Base-by-base conservation (phyloP, 2,329 filamentous ascomycete genomes). In the Aureobasidium mangrovei region DNA sequence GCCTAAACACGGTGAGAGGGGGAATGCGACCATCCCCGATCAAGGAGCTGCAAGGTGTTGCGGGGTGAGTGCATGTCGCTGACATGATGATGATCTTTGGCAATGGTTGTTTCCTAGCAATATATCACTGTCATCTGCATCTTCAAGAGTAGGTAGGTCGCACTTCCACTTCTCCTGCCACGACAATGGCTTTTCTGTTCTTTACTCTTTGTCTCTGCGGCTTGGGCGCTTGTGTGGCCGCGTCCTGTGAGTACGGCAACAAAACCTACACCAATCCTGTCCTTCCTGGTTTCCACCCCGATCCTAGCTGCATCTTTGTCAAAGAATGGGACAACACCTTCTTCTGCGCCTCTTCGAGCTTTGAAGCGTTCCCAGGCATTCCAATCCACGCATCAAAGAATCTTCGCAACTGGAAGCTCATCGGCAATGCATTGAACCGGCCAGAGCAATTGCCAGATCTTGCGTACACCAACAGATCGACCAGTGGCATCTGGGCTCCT, bases 281-380 rank as follows among this genome's bases (percentile, higher is more conserved):
- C 29, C 58, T 77, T 2, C 70, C 74, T 3, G 74, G 73, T 12
- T 76, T 71, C 51, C 67, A 73, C 48, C 70, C 74, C 0, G 73
- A 76, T 57, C 73, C 74, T 1, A 72, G 68, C 42, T 73, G 73
- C 55, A 68, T 72, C 31, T 67, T 69, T 38, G 70, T 75, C 3
- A 60, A 64, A 2, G 62, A 69, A 31, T 65, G 61, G 64, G 60
- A 71, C 29, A 58, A 67, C 28, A 72, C 69, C 0, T 74, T 71
- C 59, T 75, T 73, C 62, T 72, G 73, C 49, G 71, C 70, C 2
- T 67, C 67, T 1, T 74, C 72, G 1, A 72, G 67, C 26, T 76
- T 76, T 61, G 64, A 70, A 52, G 65, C 67, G 2, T 75, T 73
- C 42, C 74, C 74, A 0, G 73, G 73, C 0, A 63, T 75, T 2